Conservation (phyloP, 192 early-diverging fungal species). For the Backusella mclennaniae region DNA sequence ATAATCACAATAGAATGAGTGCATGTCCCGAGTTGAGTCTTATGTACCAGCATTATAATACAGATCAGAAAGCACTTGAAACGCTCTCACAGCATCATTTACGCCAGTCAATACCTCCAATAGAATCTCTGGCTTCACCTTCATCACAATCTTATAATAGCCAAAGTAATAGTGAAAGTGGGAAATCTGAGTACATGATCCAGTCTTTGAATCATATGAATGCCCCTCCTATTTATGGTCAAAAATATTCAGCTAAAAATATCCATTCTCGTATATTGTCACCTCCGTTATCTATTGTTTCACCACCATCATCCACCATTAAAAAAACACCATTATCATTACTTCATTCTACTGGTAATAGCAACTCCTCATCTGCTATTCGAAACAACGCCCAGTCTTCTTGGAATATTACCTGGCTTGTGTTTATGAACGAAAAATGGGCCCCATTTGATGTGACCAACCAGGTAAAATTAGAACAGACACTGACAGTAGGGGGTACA, state of each 20-base stretch:
- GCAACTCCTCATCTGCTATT: not conserved
- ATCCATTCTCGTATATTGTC: not conserved
- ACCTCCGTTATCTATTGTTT: not conserved
- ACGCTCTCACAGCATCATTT: not conserved
- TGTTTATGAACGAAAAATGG: constrained; percentile 35
- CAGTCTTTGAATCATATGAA: not conserved
- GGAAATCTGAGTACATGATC: not conserved
- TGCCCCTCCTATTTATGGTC: not conserved
- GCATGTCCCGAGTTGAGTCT: constrained; percentile 10
- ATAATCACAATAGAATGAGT: not conserved
- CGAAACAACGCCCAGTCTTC: not conserved
- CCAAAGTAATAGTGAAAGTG: not conserved
- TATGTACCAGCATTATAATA: constrained; percentile 8
- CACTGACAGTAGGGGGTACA: constrained; percentile 27
- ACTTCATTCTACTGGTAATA: not conserved
- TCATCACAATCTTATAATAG: not conserved
- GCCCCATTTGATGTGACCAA: constrained; percentile 33
- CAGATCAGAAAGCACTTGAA: not conserved
- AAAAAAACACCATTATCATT: not conserved
- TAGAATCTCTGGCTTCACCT: not conserved
- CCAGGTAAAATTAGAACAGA: constrained; percentile 35
- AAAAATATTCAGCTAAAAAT: not conserved
- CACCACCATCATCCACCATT: not conserved
- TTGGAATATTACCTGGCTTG: constrained; percentile 32
- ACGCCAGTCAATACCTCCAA: not conserved